Evolutionary conservation across 2,329 filamentous ascomycete genomes (phyloP).

Genomic region (Exophiala alcalophila): DNA sequence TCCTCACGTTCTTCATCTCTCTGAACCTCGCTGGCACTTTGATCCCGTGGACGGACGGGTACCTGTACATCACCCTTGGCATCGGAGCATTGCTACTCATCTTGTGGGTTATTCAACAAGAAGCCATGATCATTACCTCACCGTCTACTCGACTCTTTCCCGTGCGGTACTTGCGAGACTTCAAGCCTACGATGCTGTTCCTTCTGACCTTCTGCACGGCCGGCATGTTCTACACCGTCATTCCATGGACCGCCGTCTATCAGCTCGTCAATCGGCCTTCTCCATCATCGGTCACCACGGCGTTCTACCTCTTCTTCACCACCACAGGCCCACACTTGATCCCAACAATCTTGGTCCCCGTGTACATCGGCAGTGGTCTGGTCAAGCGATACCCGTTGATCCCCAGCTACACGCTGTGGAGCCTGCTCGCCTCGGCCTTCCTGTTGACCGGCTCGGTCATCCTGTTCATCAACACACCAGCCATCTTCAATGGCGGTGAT

Average conservation of each 20-base stretch:
- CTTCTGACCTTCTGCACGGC: slow-evolving; percentile 14
- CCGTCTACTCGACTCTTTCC: slow-evolving; percentile 13
- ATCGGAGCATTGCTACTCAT: slow-evolving; percentile 8
- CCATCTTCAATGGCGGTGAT: not conserved
- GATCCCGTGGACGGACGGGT: slow-evolving; percentile 9
- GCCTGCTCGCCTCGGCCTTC: slow-evolving; percentile 15
- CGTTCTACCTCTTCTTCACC: slow-evolving; percentile 20
- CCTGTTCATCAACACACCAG: slow-evolving; percentile 15
- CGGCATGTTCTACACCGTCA: slow-evolving; percentile 14
- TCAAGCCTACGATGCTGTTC: slow-evolving; percentile 18
- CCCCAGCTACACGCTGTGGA: slow-evolving; percentile 21
- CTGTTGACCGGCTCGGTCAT: slow-evolving; percentile 15
- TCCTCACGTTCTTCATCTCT: slow-evolving; percentile 18
- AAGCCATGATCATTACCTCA: slow-evolving; percentile 4
- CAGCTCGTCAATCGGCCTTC: slow-evolving; percentile 17
- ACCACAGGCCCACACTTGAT: slow-evolving; percentile 18
- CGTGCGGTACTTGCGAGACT: slow-evolving; percentile 8
- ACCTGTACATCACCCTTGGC: slow-evolving; percentile 12
- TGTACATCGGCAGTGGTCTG: slow-evolving; percentile 21
- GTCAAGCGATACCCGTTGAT: slow-evolving; percentile 11
- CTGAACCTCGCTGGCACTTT: slow-evolving; percentile 19
- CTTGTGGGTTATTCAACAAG: slow-evolving; percentile 16
- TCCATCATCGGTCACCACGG: slow-evolving; percentile 13
- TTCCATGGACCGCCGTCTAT: slow-evolving; percentile 19
- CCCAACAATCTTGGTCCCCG: slow-evolving; percentile 9